phyloP scores from a whole-genome alignment of 2,329 filamentous ascomycete genomes.

The Fusarium cyanostomum region DNA sequence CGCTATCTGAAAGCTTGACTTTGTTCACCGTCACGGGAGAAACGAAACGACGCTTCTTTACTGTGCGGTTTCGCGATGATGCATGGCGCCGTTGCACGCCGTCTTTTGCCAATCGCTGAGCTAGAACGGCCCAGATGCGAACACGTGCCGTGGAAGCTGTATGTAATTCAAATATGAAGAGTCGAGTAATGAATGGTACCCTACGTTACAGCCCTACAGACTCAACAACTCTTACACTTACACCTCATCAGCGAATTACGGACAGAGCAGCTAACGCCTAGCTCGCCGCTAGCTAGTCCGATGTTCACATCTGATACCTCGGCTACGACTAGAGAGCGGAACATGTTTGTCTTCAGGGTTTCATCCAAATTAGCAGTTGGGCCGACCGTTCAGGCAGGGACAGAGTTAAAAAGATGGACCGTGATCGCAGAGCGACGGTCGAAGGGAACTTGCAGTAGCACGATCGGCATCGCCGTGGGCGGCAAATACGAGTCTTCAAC shows the following conservation, averaged over 20 bases:
- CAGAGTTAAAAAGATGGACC: slow-evolving; percentile 6
- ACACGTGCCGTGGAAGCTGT: not conserved
- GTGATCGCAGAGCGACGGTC: not conserved
- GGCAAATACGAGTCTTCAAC: not conserved
- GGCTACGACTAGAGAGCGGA: not conserved
- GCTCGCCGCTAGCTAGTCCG: not conserved
- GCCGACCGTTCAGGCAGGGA: not conserved
- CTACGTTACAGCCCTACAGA: slow-evolving; percentile 3
- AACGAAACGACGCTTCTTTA: slow-evolving; percentile 3
- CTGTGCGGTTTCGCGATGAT: not conserved
- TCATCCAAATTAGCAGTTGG: slow-evolving; percentile 1
- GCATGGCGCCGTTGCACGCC: not conserved
- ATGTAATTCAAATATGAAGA: no score
- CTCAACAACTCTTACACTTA: not conserved
- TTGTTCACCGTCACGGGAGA: not conserved
- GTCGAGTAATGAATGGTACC: no score
- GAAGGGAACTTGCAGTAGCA: not conserved
- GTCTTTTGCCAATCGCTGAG: not conserved
- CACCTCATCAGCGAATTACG: not conserved
- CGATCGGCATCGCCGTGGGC: not conserved
- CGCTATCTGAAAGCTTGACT: not conserved
- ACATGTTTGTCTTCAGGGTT: not conserved
- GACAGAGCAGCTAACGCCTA: not conserved
- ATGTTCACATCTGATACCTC: slow-evolving; percentile 6
- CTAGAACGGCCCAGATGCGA: not conserved